Evolutionary conservation across 2,329 filamentous ascomycete species (phyloP).

Genomic region (Ceratocystis alfenasii): DNA sequence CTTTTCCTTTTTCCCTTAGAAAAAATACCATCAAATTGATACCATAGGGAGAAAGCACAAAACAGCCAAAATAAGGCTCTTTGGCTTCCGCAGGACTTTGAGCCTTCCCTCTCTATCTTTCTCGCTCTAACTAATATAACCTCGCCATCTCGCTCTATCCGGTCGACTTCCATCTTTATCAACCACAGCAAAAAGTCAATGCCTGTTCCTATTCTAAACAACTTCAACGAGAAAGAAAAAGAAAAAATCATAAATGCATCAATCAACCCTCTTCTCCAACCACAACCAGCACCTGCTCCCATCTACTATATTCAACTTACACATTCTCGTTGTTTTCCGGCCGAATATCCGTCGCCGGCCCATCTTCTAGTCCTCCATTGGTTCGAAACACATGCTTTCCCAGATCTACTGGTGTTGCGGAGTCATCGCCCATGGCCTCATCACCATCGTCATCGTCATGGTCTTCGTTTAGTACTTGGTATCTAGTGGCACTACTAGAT

Average conservation of each 20-base stretch:
- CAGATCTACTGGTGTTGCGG: slow-evolving; percentile 17
- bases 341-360: slow-evolving; percentile 22
- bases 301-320: slow-evolving; percentile 3
- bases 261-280: too few species aligned
- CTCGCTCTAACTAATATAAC: neutral
- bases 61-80: neutral
- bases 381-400: neutral
- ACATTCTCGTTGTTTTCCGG: slow-evolving; percentile 18
- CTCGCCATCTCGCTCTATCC: slow-evolving; percentile 2
- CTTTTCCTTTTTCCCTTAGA: neutral
- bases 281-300: too few species aligned
- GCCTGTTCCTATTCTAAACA: slow-evolving; percentile 1
- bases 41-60: neutral
- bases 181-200: neutral
- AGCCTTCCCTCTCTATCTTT: too few species aligned
- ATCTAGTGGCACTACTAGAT: neutral
- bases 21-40: neutral
- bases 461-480: slow-evolving; percentile 4
- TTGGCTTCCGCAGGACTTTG: neutral
- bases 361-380: slow-evolving; percentile 10
- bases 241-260: slow-evolving; percentile 5
- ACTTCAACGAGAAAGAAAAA: neutral
- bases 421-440: slow-evolving; percentile 20
- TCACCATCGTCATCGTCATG: slow-evolving; percentile 21
- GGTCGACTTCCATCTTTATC: slow-evolving; percentile 5